Evolutionary conservation across 345 rosid genomes (phyloP).

Genomic region (Carallia brachiata): DNA sequence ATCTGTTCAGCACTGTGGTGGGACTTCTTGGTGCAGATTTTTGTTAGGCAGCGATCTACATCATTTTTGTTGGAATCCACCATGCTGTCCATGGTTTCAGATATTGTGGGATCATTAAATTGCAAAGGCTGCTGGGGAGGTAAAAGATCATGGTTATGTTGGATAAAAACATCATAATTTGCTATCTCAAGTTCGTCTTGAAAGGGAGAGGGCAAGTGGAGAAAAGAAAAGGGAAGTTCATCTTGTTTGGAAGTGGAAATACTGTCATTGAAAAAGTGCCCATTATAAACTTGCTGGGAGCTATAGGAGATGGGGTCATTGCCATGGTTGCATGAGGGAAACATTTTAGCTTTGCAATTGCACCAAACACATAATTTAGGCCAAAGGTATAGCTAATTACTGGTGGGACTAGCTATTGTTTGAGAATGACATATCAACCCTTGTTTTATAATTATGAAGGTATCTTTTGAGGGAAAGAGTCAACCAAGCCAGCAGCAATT

Average conservation of each 20-base stretch:
- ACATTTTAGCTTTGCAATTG: slow-evolving; percentile 36
- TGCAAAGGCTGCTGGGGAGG: slow-evolving; percentile 27
- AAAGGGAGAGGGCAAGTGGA: slow-evolving; percentile 50
- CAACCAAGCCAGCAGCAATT: slow-evolving; percentile 7
- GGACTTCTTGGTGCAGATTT: background rate
- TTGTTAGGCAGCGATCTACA: background rate
- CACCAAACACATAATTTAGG: slow-evolving; percentile 24
- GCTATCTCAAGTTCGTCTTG: slow-evolving; percentile 32
- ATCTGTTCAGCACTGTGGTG: background rate
- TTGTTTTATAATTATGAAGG: too few species aligned
- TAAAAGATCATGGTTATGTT: slow-evolving; percentile 27
- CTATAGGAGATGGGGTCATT: slow-evolving; percentile 33
- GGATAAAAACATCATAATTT: slow-evolving; percentile 27
- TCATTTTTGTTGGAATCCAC: slow-evolving; percentile 25
- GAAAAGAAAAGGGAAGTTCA: slow-evolving; percentile 33
- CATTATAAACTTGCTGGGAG: slow-evolving; percentile 36
- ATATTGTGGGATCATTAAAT: background rate
- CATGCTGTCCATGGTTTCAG: slow-evolving; percentile 27
- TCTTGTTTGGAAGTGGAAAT: slow-evolving; percentile 32
- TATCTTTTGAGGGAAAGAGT: background rate
- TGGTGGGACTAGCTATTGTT: slow-evolving; percentile 8
- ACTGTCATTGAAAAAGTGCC: slow-evolving; percentile 30
- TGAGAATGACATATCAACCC: slow-evolving; percentile 24
- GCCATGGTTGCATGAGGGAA: slow-evolving; percentile 34
- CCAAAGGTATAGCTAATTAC: slow-evolving; percentile 7